Evolutionary conservation across 371 early-diverging fungal genomes (phyloP).

Genomic region (Encephalitozoon hellem): DNA sequence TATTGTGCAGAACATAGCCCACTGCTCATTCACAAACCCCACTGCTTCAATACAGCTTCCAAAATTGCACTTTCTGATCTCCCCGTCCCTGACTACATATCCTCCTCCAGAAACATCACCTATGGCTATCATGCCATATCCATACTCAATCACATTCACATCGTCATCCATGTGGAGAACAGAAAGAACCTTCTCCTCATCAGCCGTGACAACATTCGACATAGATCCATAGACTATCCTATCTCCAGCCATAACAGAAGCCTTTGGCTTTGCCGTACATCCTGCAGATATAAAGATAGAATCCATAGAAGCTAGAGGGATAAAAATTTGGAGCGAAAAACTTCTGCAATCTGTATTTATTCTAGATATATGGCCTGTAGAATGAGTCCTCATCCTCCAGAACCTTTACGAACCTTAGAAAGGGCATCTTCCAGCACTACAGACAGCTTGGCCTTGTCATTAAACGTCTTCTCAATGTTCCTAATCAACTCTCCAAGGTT

Average conservation of each 20-base stretch:
- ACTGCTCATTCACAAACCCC: not conserved
- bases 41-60: not conserved
- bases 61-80: not conserved
- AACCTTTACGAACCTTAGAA: not conserved
- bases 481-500: not conserved
- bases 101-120: not conserved
- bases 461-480: not conserved
- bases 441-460: not conserved
- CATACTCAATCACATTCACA: slow-evolving; percentile 5
- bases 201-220: not conserved
- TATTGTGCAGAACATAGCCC: slow-evolving; percentile 3
- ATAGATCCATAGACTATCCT: not conserved
- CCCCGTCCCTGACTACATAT: not conserved
- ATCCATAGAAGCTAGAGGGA: not conserved
- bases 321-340: not conserved
- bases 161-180: not conserved
- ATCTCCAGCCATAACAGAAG: not conserved
- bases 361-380: not conserved
- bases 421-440: not conserved
- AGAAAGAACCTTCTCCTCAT: not conserved
- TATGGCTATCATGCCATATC: not conserved
- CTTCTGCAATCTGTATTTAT: not conserved
- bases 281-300: slow-evolving; percentile 17
- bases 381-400: not conserved
- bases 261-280: slow-evolving; percentile 2